A percentile compares a stretch with the other conserved stretches of the same genome.
Conservation (phyloP, 2,329 filamentous ascomycete genomes). For the Xylariales sp. region DNA sequence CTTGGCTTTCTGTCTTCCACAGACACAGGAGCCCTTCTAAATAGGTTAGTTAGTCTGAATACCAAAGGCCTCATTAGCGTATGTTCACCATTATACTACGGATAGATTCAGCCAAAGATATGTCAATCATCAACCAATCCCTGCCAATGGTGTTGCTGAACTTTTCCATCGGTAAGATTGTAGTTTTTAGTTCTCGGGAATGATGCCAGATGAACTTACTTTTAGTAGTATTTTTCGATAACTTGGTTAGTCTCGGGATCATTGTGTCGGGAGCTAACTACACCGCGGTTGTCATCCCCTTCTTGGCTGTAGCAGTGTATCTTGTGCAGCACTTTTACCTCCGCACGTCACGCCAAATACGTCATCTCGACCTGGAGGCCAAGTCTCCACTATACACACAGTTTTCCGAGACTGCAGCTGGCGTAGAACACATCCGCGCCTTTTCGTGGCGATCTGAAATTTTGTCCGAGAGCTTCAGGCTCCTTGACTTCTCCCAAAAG, state of each 20-base stretch:
- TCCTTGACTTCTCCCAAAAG: neutral
- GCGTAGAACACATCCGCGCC: neutral
- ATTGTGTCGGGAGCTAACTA: slow-evolving; percentile 1
- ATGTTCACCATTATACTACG: too few relatives aligned
- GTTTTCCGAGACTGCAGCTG: neutral
- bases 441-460: neutral
- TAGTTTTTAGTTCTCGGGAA: neutral
- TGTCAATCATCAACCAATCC: neutral
- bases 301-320: slow-evolving; percentile 24
- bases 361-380: slow-evolving; percentile 3
- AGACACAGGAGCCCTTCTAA: slow-evolving; percentile 34
- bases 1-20: slow-evolving; percentile 33
- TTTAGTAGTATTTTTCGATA: neutral
- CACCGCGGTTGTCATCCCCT: slow-evolving; percentile 1
- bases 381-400: slow-evolving; percentile 16
- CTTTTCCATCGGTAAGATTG: neutral
- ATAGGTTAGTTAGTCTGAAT: slow-evolving; percentile 31
- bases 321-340: slow-evolving; percentile 4
- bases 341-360: slow-evolving; percentile 3
- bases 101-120: slow-evolving; percentile 3
- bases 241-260: neutral
- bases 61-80: too few relatives aligned
- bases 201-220: neutral
- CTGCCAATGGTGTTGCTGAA: slow-evolving; percentile 3
- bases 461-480: neutral